Base-by-base conservation (phyloP, 2,329 filamentous ascomycete genomes). In the Botrytis tulipae region DNA sequence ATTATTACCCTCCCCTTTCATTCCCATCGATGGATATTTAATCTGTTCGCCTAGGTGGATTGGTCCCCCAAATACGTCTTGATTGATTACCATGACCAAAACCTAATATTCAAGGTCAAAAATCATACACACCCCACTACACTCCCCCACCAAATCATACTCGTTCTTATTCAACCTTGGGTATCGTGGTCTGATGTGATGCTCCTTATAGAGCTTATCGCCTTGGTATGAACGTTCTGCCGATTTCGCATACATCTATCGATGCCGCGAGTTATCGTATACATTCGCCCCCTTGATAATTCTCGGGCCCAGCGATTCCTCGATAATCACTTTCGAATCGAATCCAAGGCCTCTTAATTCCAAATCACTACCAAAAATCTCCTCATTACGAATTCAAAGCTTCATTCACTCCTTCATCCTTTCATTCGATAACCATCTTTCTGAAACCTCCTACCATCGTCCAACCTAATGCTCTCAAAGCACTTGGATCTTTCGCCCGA, bases 401-500 rank as follows among this genome's bases (percentile, higher is more conserved):
- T 63, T 42, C 61, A 44, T 42, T 57, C 16, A n/a, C 29, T 2
- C 46, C 25, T 16, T 63, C 42, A n/a, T 14, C 57, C 71, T 40
- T 66, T 85, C 83, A 91, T 81, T 91, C 89, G 74, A 91, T 91
- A 70, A 90, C 83, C 72, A 88, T 88, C 80, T 90, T 91, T 82
- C 90, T 90, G 77, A 90, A 87, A 0, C 88, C 88, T 32, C 87
- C 88, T 8, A 91, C 88, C 78, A 88, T 84, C 76, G 89, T 90
- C n/a, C 91, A 82, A 0, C 89, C 89, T 25, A 91, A 81, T n/a
- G 89, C 87, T 57, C 86, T 84, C 73, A 91, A 82, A 25, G 89
- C 87, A 77, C 90, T 87, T 73, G 84, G 90, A 80, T 98, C 95
- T 75, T 88, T 91, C 8, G 93, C 90, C 69, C 92, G 87, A 73